phyloP scores from a whole-genome alignment of 352 stramenopile species.

The Phytopythium mirpurense region DNA sequence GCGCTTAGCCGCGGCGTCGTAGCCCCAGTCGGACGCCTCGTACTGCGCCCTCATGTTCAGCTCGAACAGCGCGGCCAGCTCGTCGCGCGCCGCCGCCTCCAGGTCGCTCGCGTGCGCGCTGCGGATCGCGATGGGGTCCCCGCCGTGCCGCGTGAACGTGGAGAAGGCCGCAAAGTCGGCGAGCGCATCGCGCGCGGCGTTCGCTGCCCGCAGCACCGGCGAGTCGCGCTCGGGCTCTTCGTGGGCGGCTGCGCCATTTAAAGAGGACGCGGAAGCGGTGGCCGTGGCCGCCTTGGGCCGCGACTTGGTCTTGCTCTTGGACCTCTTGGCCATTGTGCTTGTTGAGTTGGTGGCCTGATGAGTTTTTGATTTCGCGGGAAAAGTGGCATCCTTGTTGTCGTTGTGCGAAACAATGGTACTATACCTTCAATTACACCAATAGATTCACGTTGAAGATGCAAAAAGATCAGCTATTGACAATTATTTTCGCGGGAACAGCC shows the following conservation, averaged over 20 bases:
- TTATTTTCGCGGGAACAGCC: background rate
- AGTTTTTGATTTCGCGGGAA: constrained; percentile 1
- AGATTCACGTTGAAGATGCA: background rate
- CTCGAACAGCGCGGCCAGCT: constrained; percentile 79
- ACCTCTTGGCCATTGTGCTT: constrained; percentile 21
- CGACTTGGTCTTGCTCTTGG: constrained; percentile 11
- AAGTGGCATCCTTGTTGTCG: background rate
- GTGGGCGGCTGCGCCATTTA: background rate
- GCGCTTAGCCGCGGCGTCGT: constrained; percentile 80
- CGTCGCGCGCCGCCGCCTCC: constrained; percentile 18
- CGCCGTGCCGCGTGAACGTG: constrained; percentile 42
- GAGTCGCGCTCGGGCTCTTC: constrained; percentile 1
- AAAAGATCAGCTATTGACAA: background rate
- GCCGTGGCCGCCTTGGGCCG: background rate
- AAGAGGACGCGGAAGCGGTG: background rate
- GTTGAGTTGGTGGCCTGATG: background rate
- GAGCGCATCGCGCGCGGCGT: constrained; percentile 52
- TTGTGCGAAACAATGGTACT: background rate
- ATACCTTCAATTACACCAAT: background rate
- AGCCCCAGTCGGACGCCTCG: constrained; percentile 84
- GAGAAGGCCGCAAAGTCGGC: constrained; percentile 54
- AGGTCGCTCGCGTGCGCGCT: constrained; percentile 38
- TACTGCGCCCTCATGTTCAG: constrained; percentile 92
- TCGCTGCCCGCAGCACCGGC: constrained; percentile 38
- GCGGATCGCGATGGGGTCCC: constrained; percentile 29